These are phyloP conservation scores for Hibiscus syriacus DNA, from an alignment of 345 rosid species.

Conservation along the genomic window DNA sequence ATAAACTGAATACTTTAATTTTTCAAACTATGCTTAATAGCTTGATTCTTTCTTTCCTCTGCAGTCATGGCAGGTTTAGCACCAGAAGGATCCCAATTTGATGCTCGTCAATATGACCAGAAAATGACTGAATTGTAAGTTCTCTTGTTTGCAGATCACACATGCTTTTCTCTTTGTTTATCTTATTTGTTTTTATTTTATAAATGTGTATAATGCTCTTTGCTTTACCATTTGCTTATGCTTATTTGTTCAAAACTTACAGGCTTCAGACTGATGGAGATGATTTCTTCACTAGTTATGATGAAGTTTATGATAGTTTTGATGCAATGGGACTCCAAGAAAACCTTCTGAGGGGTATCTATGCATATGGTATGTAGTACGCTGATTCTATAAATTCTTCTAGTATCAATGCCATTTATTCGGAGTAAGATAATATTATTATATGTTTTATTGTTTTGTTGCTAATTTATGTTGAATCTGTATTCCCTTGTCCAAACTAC, in stretches of 20 bases:
- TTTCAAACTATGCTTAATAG: neutral
- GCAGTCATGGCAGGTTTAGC: slow-evolving; percentile 71
- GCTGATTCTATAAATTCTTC: neutral
- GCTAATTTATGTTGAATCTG: neutral
- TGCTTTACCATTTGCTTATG: neutral
- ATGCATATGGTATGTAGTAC: slow-evolving; percentile 66
- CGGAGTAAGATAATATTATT: neutral
- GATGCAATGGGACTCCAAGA: slow-evolving; percentile 79
- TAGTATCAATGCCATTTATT: neutral
- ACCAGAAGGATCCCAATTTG: slow-evolving; percentile 69
- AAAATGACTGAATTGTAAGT: slow-evolving; percentile 78
- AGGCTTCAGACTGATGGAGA: slow-evolving; percentile 47
- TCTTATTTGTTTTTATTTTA: neutral
- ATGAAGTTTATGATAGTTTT: slow-evolving; percentile 76
- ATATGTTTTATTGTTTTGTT: neutral
- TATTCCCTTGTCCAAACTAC: neutral
- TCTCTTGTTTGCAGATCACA: slow-evolving; percentile 7
- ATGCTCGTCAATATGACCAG: slow-evolving; percentile 59
- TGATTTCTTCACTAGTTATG: slow-evolving; percentile 72
- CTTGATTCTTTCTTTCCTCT: neutral
- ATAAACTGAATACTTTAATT: neutral
- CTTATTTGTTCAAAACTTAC: slow-evolving; percentile 7
- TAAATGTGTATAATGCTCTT: neutral
- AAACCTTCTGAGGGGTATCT: slow-evolving; percentile 83
- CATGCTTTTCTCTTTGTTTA: neutral